These are phyloP conservation scores for Daphne laureola DNA, from an alignment of 441 rosid genomes.

Conservation along the genomic window DNA sequence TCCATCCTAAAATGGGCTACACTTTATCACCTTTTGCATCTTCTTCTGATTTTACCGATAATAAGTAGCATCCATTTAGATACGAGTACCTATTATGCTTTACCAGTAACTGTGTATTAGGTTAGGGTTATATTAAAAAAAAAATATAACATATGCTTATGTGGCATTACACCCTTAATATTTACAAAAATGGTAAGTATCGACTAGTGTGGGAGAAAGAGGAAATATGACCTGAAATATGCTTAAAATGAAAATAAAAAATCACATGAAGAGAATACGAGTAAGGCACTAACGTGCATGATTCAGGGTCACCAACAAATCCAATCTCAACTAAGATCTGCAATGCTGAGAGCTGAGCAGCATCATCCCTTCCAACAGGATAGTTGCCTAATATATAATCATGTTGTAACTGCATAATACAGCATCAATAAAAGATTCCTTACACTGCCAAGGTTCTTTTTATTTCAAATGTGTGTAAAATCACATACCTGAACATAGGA, in stretches of 20 bases:
- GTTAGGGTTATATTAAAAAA: too few species aligned
- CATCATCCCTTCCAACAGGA: conserved; percentile 99
- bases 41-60: too few species aligned
- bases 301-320: conserved; percentile 79
- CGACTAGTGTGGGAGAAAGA: background rate
- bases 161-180: too few species aligned
- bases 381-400: conserved; percentile 92
- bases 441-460: background rate
- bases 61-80: too few species aligned
- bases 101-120: too few species aligned
- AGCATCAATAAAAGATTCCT: conserved; percentile 19
- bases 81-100: too few species aligned
- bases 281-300: conserved; percentile 67
- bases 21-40: too few species aligned
- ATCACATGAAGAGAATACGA: conserved; percentile 3
- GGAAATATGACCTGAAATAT: background rate
- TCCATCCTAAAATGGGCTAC: too few species aligned
- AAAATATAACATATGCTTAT: too few species aligned
- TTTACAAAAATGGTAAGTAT: too few species aligned
- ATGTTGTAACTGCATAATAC: conserved; percentile 77
- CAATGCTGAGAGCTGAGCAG: conserved; percentile 93
- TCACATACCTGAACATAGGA: conserved; percentile 89
- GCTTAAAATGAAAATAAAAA: conserved; percentile 1
- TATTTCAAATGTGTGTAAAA: conserved; percentile 7
- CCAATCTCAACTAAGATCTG: conserved; percentile 96